Base-by-base conservation (phyloP, 768 basidiomycete species). In the Lactifluus subvellereus region DNA sequence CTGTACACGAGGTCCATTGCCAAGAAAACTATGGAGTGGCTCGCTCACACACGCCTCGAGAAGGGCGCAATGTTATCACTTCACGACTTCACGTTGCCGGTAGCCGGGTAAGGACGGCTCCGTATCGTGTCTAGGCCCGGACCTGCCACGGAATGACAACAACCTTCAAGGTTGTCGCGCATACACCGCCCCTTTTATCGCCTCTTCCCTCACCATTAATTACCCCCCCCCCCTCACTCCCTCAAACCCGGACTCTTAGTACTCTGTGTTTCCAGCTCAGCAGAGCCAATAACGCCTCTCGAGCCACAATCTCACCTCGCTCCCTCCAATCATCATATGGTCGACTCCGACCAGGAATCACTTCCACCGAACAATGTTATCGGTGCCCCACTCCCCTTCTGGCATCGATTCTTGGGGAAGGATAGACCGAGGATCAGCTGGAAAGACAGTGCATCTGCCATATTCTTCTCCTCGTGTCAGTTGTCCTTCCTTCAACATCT, bases 371-470 rank as follows among this genome's bases (percentile, higher is more conserved):
- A 7, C 13, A 13, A 16, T 35, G 20, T 2, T 7, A 16, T 27
- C 33, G 18, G n/a, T 6, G 3, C 13, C 2, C 5, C 35, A 37
- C 1, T 5, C 54, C 20, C 13, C 32, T 6, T 68, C 37, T 68
- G 57, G 64, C 54, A 30, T n/a, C 51, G 67, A 18, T 35, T 69
- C 20, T 59, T 14, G 11, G 68, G 68, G 18, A 69, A 43, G 27
- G 60, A 20, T n/a, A 52, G 68, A 11, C 59, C 7, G 13, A 51
- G 43, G 48, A 50, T 64, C 16, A 27, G 54, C 33, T 68, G 57
- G 62, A 42, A 8, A 40, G 32, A 55, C 11, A 69, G 68, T 16
- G 50, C 40, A 9, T 13, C 1, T 9, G 64, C 64, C 18, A 67
- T 67, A 18, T 0, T 59, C 38, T 47, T 20, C 37, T 55, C 53